A percentile compares a stretch with the other conserved stretches of the same genome.
phyloP scores from a whole-genome alignment of 805 yeast genomes.

The Metschnikowia kofuensis region DNA sequence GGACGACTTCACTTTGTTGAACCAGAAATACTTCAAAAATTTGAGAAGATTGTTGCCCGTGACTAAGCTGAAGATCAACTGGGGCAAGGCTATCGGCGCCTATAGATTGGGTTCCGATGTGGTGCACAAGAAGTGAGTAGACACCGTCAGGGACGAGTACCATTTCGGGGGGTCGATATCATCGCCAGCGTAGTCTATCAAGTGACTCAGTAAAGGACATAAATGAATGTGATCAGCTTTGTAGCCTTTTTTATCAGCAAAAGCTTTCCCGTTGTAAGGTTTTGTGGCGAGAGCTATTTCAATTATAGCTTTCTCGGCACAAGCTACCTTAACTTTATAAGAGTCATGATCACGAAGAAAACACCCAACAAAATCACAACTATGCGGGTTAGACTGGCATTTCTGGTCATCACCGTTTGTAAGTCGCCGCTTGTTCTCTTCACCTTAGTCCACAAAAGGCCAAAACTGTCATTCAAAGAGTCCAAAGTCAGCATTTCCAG shows the following conservation, averaged over 20 bases:
- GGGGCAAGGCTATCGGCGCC: slow-evolving; percentile 93
- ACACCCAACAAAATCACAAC: slow-evolving; percentile 33
- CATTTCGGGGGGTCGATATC: too few species aligned
- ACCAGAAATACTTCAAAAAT: slow-evolving; percentile 77
- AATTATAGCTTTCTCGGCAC: too few species aligned
- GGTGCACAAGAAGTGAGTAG: slow-evolving; percentile 30
- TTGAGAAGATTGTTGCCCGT: slow-evolving; percentile 90
- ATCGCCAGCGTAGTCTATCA: too few species aligned
- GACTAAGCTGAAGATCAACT: slow-evolving; percentile 84
- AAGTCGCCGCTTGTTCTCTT: slow-evolving; percentile 41
- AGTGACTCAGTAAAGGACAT: too few species aligned
- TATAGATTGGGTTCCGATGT: slow-evolving; percentile 85
- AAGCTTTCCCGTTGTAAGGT: too few species aligned
- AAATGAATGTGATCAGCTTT: too few species aligned
- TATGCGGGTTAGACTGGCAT: slow-evolving; percentile 38
- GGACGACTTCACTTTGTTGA: slow-evolving; percentile 63
- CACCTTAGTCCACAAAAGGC: slow-evolving; percentile 36
- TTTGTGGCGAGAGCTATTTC: too few species aligned
- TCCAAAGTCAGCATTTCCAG: slow-evolving; percentile 40
- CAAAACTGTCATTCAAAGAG: slow-evolving; percentile 37
- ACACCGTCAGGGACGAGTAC: neutral
- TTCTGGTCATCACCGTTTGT: slow-evolving; percentile 39
- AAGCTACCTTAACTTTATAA: slow-evolving; percentile 30
- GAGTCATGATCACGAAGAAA: slow-evolving; percentile 38
- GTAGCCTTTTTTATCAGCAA: too few species aligned